Evolutionary conservation across 345 rosid genomes (phyloP), one percentile per base, ranked within the genome.

Genomic region (Citrus hindsii): DNA sequence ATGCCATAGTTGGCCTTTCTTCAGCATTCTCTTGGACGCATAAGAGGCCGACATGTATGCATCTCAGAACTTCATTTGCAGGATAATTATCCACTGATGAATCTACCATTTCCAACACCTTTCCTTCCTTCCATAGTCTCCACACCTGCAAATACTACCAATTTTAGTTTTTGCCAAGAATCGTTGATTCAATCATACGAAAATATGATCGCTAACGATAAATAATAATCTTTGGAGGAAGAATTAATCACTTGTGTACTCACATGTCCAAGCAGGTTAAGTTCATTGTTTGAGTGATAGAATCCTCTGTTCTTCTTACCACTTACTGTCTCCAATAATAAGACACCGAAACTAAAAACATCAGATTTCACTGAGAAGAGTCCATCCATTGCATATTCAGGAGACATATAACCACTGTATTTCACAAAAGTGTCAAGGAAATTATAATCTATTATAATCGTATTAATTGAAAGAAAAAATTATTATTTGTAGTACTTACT

Each of bases 301-400:
- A 92, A 90, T 64, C 97, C 95, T 53, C 83, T 78, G 76, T 92
- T 92, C 76, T 90, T 94, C 80, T 86, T 87, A 4, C 94, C 92
- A 76, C 85, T 87, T 73, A 94, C 77, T 14, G 88, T 86, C 84
- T 94, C 98, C 77, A 90, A 80, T 22, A 94, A 84, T 35, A 94
- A 60, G n/a, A 94, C 93, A 9, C 95, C 98, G 1, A 94, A 94
- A 73, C 97, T 87, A 69, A 90, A 94, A 64, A 88, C 92, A 62
- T 94, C 97, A 0, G 95, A 94, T 75, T 92, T 94, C 10, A 56
- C 80, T 0, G 98, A 94, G 88, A 88, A 94, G 9, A 77, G 81
- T 0, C 97, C 95, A 13, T 92, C 94, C 93, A 92, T 90, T 13
- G 95, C 95, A 68, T 94, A 94, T 78, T 93, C 98, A 0, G 95